Conservation (phyloP, 331 rosid genomes). For the Rhamnella rubrinervis region DNA sequence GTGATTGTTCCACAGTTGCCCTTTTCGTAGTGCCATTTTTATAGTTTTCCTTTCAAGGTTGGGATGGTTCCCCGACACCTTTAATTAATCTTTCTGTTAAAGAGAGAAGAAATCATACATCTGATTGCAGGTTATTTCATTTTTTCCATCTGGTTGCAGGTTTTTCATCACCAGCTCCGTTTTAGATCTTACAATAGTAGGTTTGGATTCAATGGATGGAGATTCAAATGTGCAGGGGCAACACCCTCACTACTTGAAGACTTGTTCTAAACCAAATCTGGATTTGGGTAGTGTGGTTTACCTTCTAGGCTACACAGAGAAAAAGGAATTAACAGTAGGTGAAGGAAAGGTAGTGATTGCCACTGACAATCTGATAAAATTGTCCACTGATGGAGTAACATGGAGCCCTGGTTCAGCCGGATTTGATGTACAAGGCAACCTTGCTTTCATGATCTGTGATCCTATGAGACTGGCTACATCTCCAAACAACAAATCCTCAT, state of each 20-base stretch:
- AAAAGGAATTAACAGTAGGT: constrained; percentile 69
- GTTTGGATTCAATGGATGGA: constrained; percentile 85
- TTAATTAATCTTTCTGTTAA: background rate
- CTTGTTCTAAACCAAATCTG: constrained; percentile 73
- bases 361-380: constrained; percentile 91
- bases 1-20: background rate
- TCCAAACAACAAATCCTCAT: constrained; percentile 81
- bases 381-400: constrained; percentile 78
- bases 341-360: constrained; percentile 97
- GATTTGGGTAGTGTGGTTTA: constrained; percentile 90
- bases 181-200: constrained; percentile 96
- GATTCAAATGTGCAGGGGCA: constrained; percentile 75
- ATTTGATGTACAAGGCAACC: constrained; percentile 89
- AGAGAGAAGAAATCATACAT: background rate
- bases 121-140: constrained; percentile 8
- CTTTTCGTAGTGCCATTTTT: background rate
- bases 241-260: constrained; percentile 68
- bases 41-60: background rate
- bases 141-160: constrained; percentile 34
- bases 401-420: constrained; percentile 98
- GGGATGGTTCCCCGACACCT: background rate
- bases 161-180: constrained; percentile 82
- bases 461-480: constrained; percentile 98
- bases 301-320: constrained; percentile 78
- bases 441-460: constrained; percentile 97